Percentiles rank a stretch among this genome's conserved stretches.
Conservation (phyloP, 495 filamentous ascomycete species). For the Evernia prunastri region DNA sequence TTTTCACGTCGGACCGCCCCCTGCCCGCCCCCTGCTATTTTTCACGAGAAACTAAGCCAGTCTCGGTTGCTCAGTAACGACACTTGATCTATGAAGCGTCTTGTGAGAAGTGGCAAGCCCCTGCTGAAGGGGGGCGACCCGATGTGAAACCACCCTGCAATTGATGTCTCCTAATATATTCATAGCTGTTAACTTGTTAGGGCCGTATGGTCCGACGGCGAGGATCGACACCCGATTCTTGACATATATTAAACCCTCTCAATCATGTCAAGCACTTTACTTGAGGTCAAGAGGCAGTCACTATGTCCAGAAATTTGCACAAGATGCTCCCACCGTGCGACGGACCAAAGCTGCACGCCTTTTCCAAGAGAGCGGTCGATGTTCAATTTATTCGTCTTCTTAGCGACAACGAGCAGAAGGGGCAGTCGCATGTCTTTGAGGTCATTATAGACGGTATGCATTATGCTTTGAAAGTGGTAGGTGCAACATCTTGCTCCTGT, state of each 20-base stretch:
- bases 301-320: background rate
- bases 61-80: no score
- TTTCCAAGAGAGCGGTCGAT: background rate
- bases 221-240: slow-evolving; percentile 2
- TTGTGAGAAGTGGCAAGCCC: no score
- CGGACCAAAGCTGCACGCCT: slow-evolving; percentile 15
- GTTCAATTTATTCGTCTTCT: slow-evolving; percentile 13
- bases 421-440: slow-evolving; percentile 21
- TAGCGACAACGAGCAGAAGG: background rate
- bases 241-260: background rate
- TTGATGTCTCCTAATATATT: background rate
- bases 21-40: no score
- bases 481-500: background rate
- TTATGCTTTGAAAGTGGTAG: slow-evolving; percentile 23
- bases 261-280: background rate
- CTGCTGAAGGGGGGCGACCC: no score
- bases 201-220: background rate
- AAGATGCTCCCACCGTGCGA: slow-evolving; percentile 11
- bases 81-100: no score
- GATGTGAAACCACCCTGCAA: no score
- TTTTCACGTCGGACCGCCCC: no score
- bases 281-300: background rate
- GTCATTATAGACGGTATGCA: slow-evolving; percentile 7
- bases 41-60: no score
- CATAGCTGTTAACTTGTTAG: background rate